These are phyloP conservation scores for Tetragonia tetragonoides DNA, from an alignment of 148 eudicot species.

Conservation along the genomic window DNA sequence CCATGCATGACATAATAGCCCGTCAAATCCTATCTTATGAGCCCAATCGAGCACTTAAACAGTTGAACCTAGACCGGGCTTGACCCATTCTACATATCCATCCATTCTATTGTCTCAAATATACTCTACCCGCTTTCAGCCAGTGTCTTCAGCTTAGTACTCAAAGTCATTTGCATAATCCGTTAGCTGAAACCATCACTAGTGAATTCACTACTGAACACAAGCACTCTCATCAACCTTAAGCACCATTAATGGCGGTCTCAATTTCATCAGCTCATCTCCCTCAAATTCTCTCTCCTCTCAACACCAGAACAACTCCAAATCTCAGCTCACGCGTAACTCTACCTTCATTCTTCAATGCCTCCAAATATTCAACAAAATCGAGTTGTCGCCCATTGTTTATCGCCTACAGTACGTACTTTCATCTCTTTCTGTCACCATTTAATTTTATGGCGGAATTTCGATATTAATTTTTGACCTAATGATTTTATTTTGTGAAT, in stretches of 20 bases:
- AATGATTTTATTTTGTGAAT: neutral
- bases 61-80: too few species aligned
- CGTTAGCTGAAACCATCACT: too few species aligned
- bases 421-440: neutral
- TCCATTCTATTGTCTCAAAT: too few species aligned
- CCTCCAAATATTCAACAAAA: constrained; percentile 14
- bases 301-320: constrained; percentile 6
- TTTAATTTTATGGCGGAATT: neutral
- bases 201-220: too few species aligned
- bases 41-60: too few species aligned
- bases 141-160: too few species aligned
- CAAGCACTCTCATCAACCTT: neutral
- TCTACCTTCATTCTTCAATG: constrained; percentile 16
- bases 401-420: constrained; percentile 36
- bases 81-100: too few species aligned
- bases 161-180: too few species aligned
- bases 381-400: constrained; percentile 25
- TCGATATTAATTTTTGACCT: neutral
- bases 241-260: constrained; percentile 24
- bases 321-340: constrained; percentile 11
- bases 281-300: constrained; percentile 32
- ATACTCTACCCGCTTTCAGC: too few species aligned
- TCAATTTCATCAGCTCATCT: constrained; percentile 20
- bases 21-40: too few species aligned
- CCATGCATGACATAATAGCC: too few species aligned